Evolutionary conservation across 2,329 filamentous ascomycete species (phyloP).

Genomic region (Bipolaris oryzae): DNA sequence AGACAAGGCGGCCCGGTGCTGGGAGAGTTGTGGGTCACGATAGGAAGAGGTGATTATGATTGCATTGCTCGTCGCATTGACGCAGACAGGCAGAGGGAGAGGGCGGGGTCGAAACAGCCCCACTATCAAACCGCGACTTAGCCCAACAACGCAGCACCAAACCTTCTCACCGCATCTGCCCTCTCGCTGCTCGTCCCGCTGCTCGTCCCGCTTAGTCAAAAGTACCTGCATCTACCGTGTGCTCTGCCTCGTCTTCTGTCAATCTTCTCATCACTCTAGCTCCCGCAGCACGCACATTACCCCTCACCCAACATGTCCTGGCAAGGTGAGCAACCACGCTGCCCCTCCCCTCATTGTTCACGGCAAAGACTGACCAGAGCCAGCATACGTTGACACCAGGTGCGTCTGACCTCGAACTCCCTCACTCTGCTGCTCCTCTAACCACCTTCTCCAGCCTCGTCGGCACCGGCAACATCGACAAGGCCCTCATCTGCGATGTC

Average conservation of each 20-base stretch:
- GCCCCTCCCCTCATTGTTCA: conserved; percentile 7
- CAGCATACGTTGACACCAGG: conserved; percentile 52
- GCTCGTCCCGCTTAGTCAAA: conserved; percentile 32
- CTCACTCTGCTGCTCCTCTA: conserved; percentile 15
- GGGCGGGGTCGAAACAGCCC: conserved; percentile 22
- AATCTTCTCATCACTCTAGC: conserved; percentile 24
- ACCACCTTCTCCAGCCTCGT: conserved; percentile 45
- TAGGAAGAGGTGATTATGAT: conserved; percentile 1
- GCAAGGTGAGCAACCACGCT: conserved; percentile 45
- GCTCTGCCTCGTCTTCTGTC: conserved; percentile 18
- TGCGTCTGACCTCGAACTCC: conserved; percentile 19
- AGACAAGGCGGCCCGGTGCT: no score
- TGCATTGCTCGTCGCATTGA: conserved; percentile 1
- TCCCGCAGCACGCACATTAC: conserved; percentile 32
- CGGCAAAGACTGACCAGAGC: conserved; percentile 28
- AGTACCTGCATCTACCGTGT: conserved; percentile 23
- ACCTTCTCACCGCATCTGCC: conserved; percentile 32
- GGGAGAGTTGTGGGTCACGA: neutral
- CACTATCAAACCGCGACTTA: conserved; percentile 25
- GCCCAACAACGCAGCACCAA: conserved; percentile 26
- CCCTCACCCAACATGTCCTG: conserved; percentile 50
- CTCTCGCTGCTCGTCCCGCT: conserved; percentile 9
- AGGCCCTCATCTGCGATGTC: conserved; percentile 58
- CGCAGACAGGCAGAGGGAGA: neutral
- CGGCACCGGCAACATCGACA: conserved; percentile 53